phyloP scores from a whole-genome alignment of 148 eudicot species.

The Fagopyrum esculentum region DNA sequence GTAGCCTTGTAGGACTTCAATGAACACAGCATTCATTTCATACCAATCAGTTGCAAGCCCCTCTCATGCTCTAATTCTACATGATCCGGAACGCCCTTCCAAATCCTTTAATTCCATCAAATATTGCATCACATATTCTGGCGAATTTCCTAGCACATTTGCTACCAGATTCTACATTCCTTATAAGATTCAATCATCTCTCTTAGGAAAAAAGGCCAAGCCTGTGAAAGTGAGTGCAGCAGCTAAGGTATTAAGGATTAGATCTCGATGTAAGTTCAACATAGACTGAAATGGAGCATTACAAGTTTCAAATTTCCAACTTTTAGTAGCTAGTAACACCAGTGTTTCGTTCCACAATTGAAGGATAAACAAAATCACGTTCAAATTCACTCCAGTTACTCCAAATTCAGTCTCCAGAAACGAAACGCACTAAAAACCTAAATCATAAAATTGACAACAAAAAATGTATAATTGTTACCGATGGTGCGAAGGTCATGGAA shows the following conservation, averaged over 20 bases:
- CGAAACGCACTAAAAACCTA: neutral
- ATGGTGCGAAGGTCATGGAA: conserved; percentile 61
- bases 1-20: no score
- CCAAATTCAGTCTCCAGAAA: neutral
- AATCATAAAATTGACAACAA: neutral
- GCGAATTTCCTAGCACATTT: neutral
- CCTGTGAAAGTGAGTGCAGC: no score
- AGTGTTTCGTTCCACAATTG: no score
- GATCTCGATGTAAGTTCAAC: no score
- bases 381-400: neutral
- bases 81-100: neutral
- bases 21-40: no score
- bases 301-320: no score
- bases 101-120: neutral
- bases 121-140: neutral
- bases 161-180: neutral
- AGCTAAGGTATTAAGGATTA: no score
- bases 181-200: neutral
- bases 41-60: no score
- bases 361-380: neutral
- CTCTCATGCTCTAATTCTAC: no score
- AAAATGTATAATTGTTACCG: conserved; percentile 28
- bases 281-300: no score
- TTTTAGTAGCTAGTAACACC: no score
- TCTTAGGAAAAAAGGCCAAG: no score